Evolutionary conservation across 768 basidiomycete species (phyloP).

Genomic region (Collybiopsis confluens): DNA sequence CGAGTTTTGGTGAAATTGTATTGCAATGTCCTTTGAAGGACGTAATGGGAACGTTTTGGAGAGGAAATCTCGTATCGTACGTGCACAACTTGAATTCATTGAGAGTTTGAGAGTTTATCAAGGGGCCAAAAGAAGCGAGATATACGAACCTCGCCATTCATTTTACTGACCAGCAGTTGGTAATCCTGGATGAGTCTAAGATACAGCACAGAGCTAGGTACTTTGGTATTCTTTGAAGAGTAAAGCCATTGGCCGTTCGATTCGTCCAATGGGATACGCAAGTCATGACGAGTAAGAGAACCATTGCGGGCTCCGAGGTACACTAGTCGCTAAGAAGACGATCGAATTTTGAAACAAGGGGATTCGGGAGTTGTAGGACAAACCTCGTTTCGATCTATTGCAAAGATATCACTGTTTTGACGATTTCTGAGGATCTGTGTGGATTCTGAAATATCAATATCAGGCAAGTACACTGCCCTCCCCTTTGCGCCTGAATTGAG

Average conservation of each 20-base stretch:
- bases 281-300: slow-evolving; percentile 52
- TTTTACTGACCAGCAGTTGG: slow-evolving; percentile 52
- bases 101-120: slow-evolving; percentile 19
- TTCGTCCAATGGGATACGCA: slow-evolving; percentile 33
- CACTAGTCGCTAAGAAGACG: slow-evolving; percentile 36
- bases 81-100: slow-evolving; percentile 45
- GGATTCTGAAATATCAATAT: slow-evolving; percentile 37
- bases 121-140: not conserved
- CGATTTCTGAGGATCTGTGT: slow-evolving; percentile 42
- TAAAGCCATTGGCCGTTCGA: slow-evolving; percentile 36
- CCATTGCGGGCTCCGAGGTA: slow-evolving; percentile 64
- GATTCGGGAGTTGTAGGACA: slow-evolving; percentile 7
- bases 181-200: slow-evolving; percentile 45
- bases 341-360: not conserved
- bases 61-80: slow-evolving; percentile 59
- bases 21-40: slow-evolving; percentile 57
- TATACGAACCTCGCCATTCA: slow-evolving; percentile 54
- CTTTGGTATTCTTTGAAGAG: slow-evolving; percentile 17
- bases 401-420: slow-evolving; percentile 53
- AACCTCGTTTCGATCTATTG: slow-evolving; percentile 52
- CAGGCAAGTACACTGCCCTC: slow-evolving; percentile 47
- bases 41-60: slow-evolving; percentile 37
- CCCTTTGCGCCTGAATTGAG: slow-evolving; percentile 43
- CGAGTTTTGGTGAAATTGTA: slow-evolving; percentile 44
- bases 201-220: slow-evolving; percentile 47